Evolutionary conservation across 345 rosid species (phyloP).

Genomic region (Boechera divaricarpa): DNA sequence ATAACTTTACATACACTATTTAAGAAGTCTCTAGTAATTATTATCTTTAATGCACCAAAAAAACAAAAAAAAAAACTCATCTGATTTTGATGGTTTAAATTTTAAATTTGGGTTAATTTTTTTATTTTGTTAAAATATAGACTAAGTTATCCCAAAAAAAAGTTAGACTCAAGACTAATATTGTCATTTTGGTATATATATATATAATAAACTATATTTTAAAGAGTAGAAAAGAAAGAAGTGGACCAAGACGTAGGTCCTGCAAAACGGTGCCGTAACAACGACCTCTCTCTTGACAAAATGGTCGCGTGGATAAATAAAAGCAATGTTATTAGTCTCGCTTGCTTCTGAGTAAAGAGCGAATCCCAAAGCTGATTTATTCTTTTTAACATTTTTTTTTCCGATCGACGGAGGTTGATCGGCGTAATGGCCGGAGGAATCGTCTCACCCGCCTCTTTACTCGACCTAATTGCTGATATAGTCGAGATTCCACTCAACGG

Average conservation of each 20-base stretch:
- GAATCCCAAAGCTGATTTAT: conserved; percentile 27
- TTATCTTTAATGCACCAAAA: too few species aligned
- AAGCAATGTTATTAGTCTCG: conserved; percentile 29
- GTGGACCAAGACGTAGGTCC: conserved; percentile 38
- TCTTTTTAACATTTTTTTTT: neutral
- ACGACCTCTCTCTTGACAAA: conserved; percentile 34
- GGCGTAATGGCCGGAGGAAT: conserved; percentile 37
- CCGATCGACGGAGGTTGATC: conserved; percentile 39
- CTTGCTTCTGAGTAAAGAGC: conserved; percentile 40
- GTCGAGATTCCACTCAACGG: conserved; percentile 37
- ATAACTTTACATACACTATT: too few species aligned
- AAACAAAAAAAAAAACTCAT: too few species aligned
- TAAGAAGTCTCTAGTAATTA: too few species aligned
- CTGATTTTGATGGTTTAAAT: too few species aligned
- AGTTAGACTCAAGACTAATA: too few species aligned
- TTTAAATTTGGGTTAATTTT: too few species aligned
- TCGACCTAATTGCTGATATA: conserved; percentile 47
- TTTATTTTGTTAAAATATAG: too few species aligned
- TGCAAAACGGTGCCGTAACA: conserved; percentile 44
- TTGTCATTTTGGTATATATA: too few species aligned
- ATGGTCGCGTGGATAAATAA: conserved; percentile 39
- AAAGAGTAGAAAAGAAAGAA: neutral
- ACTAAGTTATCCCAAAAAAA: too few species aligned
- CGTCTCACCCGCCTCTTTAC: conserved; percentile 25
- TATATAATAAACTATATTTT: neutral